Conservation (phyloP, 371 early-diverging fungal genomes). For the Mortierella sp. region DNA sequence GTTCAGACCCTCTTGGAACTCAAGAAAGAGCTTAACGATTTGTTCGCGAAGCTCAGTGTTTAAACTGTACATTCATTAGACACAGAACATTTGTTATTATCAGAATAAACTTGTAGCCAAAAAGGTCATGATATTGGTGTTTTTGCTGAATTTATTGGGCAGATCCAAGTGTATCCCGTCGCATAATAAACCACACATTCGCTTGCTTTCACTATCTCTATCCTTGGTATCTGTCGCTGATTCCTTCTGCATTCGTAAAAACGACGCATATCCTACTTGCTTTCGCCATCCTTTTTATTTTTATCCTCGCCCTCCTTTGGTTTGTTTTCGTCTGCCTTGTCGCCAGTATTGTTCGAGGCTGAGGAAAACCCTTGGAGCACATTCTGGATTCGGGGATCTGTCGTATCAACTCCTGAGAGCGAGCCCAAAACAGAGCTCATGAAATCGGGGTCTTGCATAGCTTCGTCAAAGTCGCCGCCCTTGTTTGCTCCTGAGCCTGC, state of each 20-base stretch:
- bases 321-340: constrained; percentile 59
- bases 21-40: constrained; percentile 59
- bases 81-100: neutral
- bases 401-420: constrained; percentile 90
- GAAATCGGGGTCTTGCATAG: constrained; percentile 62
- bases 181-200: neutral
- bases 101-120: constrained; percentile 3
- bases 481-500: constrained; percentile 24
- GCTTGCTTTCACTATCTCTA: neutral
- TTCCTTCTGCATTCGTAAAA: neutral
- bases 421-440: constrained; percentile 82
- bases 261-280: constrained; percentile 18
- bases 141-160: neutral
- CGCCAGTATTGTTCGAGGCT: constrained; percentile 61
- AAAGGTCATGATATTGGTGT: neutral
- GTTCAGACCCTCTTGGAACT: constrained; percentile 59
- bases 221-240: constrained; percentile 3
- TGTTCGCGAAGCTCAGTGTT: constrained; percentile 53
- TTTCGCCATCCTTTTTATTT: constrained; percentile 29
- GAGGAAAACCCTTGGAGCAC: constrained; percentile 70
- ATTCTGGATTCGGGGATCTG: constrained; percentile 88
- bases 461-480: constrained; percentile 48
- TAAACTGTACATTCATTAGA: constrained; percentile 9
- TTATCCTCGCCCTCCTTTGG: constrained; percentile 38
- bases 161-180: neutral